Percentiles rank a stretch among this genome's conserved stretches.
These are phyloP conservation scores for Striga hermonthica DNA, from an alignment of 305 asterid genomes.

Conservation along the genomic window DNA sequence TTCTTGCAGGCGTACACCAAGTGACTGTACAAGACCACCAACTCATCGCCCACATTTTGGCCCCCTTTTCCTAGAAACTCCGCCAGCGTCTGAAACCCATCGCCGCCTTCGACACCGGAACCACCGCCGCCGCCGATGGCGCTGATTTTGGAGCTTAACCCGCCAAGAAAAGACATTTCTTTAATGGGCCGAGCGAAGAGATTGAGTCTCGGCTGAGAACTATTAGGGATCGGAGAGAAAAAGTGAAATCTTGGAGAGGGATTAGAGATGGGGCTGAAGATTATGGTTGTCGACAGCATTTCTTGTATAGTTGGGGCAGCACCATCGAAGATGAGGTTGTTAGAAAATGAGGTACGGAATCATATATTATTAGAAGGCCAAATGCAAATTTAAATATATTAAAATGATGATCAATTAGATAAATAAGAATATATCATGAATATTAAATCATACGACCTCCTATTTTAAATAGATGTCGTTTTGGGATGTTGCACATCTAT, in stretches of 20 bases:
- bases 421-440: no score
- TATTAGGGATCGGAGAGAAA: constrained; percentile 32
- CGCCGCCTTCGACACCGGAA: constrained; percentile 34
- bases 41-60: constrained; percentile 61
- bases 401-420: no score
- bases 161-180: constrained; percentile 39
- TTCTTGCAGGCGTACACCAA: constrained; percentile 77
- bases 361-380: no score
- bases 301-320: background rate
- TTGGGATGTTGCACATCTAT: no score
- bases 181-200: constrained; percentile 31
- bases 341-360: no score
- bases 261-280: background rate
- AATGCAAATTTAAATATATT: no score
- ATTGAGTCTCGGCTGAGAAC: constrained; percentile 32
- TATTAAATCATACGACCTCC: no score
- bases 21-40: constrained; percentile 58
- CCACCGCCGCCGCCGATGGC: constrained; percentile 30
- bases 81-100: constrained; percentile 51
- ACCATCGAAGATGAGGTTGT: no score
- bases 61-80: constrained; percentile 65
- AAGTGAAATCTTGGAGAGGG: constrained; percentile 30
- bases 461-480: no score
- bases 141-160: constrained; percentile 35
- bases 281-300: constrained; percentile 1